Base-by-base conservation (phyloP, 1,284 basidiomycete genomes). In the Mycena sp. region DNA sequence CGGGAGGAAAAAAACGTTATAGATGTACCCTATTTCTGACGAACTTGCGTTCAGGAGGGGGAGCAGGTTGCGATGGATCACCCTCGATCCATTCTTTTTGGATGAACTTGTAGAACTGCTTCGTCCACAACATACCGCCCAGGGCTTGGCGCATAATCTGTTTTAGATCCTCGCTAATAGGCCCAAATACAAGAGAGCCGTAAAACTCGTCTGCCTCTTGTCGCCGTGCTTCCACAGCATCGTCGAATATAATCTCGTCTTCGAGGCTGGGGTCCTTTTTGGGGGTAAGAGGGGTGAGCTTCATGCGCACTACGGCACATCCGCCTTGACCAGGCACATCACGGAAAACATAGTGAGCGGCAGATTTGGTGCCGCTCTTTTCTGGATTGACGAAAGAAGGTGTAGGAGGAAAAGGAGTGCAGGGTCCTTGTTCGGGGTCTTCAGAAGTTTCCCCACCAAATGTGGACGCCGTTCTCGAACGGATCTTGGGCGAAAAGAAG, bases 81-180 rank as follows among this genome's bases (percentile, higher is more conserved):
- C 97, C 97, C 64, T 94, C 87, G 61, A 97, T 85, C 97, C 97
- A 99, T 68, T 98, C 93, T 73, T 93, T 92, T 78, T 98, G 96
- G 66, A 98, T 89, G 78, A 97, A 99, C 76, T 93, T 87, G 81
- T 99, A 99, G 79, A 90, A 95, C 73, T 99, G 97, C 81, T 99
- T 99, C 58, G 94, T 96, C 96, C 97, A 99, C 57, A 99, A 81
- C 97, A 99, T 99, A 17, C 97, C 97, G 23, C 89, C 90, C 37
- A 99, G 81, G n/a, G 96, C 97, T 77, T 99, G 97, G 63, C 97
- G 85, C 95, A 96, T 98, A 73, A 99, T 93, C 77, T 96, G 96
- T 76, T 90, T 90, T 74, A 99, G 82, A 78, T 99, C 97, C 65
- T 98, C 95, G 68, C 87, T 93, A 73, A 97, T 90, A 12, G 92